Evolutionary conservation across 108 stramenopile genomes (phyloP).

Genomic region (Pseudonitzschia delicatissima): DNA sequence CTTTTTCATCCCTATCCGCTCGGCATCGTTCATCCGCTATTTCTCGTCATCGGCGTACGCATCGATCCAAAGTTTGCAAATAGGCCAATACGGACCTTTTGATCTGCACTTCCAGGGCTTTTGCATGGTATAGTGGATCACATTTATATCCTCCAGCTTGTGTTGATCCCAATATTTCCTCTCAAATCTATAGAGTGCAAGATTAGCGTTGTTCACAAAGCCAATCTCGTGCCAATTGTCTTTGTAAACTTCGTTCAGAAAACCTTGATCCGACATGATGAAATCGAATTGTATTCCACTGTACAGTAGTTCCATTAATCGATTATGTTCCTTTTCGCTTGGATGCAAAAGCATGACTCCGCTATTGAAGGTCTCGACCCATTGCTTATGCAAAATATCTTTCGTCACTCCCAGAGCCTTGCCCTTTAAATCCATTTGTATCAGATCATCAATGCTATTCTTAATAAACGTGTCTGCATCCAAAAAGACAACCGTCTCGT

Average conservation of each 20-base stretch:
- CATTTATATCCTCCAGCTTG: conserved; percentile 17
- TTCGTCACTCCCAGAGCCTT: conserved; percentile 21
- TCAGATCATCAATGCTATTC: conserved; percentile 17
- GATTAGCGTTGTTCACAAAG: conserved; percentile 22
- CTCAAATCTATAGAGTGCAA: conserved; percentile 11
- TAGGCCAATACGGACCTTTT: conserved; percentile 17
- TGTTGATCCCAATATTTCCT: conserved; percentile 16
- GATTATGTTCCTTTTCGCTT: conserved; percentile 5
- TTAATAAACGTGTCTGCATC: conserved; percentile 21
- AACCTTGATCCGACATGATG: conserved; percentile 25
- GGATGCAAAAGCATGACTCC: conserved; percentile 21
- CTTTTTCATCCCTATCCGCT: too few relatives aligned
- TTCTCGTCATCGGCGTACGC: conserved; percentile 3
- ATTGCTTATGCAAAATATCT: conserved; percentile 11
- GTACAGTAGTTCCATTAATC: conserved; percentile 8
- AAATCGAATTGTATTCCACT: conserved; percentile 16
- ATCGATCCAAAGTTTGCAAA: conserved; percentile 17
- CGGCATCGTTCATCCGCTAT: too few relatives aligned
- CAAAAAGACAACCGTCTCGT: conserved; percentile 21
- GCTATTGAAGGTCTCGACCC: conserved; percentile 27
- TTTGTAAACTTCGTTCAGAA: conserved; percentile 19
- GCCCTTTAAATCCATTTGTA: conserved; percentile 19
- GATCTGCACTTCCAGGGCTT: conserved; percentile 18
- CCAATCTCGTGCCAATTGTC: conserved; percentile 29
- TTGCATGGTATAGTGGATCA: conserved; percentile 28